These are phyloP conservation scores for Scutellaria barbata DNA, from an alignment of 257 asterid genomes.

Conservation along the genomic window DNA sequence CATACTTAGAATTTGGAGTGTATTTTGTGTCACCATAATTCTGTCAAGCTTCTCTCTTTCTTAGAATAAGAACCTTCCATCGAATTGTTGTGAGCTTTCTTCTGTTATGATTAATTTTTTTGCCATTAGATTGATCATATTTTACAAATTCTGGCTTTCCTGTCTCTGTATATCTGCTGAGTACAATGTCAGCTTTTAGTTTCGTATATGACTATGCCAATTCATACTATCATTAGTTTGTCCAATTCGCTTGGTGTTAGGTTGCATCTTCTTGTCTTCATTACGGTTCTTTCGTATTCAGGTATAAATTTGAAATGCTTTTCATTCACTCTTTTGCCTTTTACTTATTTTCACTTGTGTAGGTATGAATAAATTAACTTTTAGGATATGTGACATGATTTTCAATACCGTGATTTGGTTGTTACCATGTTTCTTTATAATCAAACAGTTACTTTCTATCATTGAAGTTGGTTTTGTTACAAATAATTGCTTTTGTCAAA, in stretches of 20 bases:
- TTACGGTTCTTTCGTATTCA: slow-evolving; percentile 79
- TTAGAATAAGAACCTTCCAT: no score
- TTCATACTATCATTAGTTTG: slow-evolving; percentile 29
- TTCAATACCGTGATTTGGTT: slow-evolving; percentile 14
- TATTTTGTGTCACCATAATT: no score
- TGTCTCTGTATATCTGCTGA: slow-evolving; percentile 23
- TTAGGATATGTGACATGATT: slow-evolving; percentile 12
- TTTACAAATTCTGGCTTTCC: slow-evolving; percentile 10
- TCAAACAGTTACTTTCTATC: no score
- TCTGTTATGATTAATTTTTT: no score
- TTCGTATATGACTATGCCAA: slow-evolving; percentile 8
- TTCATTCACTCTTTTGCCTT: slow-evolving; percentile 13
- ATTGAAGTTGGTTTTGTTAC: no score
- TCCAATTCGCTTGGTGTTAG: slow-evolving; percentile 86
- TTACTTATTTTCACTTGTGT: neutral
- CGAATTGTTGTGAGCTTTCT: no score
- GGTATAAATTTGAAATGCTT: slow-evolving; percentile 49
- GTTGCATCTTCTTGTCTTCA: no score
- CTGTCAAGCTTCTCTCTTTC: no score
- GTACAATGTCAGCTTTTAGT: slow-evolving; percentile 10
- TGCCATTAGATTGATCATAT: no score
- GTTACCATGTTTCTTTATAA: slow-evolving; percentile 1
- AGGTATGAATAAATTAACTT: slow-evolving; percentile 12
- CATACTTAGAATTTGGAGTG: no score
- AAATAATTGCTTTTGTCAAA: no score